These are phyloP conservation scores for Suillus variegatus DNA, from an alignment of 768 basidiomycete genomes.

Conservation along the genomic window DNA sequence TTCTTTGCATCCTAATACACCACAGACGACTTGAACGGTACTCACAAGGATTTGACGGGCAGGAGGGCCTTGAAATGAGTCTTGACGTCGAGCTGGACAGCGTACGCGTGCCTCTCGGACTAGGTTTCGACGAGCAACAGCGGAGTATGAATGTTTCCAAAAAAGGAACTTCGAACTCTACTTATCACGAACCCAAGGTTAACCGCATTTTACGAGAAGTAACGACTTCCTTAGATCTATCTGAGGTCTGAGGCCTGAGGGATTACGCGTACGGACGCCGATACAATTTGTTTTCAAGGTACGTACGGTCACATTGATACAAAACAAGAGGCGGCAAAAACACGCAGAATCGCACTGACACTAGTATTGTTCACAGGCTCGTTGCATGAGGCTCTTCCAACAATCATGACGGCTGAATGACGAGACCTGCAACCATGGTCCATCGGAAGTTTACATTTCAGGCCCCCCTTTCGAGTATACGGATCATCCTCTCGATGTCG, in stretches of 20 bases:
- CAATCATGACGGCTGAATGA: neutral
- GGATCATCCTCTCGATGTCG: slow-evolving; percentile 5
- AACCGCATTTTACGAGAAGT: neutral
- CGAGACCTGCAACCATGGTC: neutral
- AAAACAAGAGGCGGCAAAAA: neutral
- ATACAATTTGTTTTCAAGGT: neutral
- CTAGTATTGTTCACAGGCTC: neutral
- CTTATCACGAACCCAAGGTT: neutral
- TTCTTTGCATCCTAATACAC: slow-evolving; percentile 10
- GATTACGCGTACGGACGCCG: neutral
- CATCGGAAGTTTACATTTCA: neutral
- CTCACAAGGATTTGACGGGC: slow-evolving; percentile 24
- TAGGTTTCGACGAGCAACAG: slow-evolving; percentile 9
- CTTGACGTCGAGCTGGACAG: slow-evolving; percentile 41
- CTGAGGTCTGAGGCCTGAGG: neutral
- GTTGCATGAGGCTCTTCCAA: neutral
- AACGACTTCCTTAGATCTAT: neutral
- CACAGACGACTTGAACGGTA: slow-evolving; percentile 13
- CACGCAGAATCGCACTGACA: neutral
- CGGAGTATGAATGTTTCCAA: slow-evolving; percentile 25
- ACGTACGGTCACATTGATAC: neutral
- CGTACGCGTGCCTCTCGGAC: slow-evolving; percentile 18
- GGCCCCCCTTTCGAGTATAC: neutral
- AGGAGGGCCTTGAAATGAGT: slow-evolving; percentile 31
- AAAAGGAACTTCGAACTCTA: neutral